A percentile compares a stretch with the other conserved stretches of the same genome.
Evolutionary conservation across 1,284 basidiomycete genomes (phyloP).

Genomic region (Cryptococcus sp.): DNA sequence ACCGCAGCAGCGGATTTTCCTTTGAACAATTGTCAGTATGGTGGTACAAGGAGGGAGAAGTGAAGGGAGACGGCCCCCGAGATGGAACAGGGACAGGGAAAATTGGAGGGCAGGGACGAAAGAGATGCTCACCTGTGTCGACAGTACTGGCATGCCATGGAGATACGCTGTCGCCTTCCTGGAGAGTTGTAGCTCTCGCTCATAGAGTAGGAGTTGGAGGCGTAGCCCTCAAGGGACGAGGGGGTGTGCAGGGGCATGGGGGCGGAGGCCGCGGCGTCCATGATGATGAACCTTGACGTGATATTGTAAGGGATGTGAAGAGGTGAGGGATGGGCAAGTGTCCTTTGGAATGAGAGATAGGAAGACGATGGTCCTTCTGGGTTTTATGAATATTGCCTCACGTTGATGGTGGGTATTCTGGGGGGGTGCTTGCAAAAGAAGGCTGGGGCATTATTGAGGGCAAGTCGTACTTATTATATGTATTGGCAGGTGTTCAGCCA

Average conservation of each 20-base stretch:
- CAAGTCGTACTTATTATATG: no score
- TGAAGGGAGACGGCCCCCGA: background rate
- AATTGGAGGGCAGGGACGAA: no score
- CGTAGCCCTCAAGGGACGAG: conserved; percentile 10
- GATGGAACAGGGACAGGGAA: background rate
- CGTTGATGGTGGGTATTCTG: no score
- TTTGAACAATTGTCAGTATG: conserved; percentile 11
- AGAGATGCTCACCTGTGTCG: conserved; percentile 38
- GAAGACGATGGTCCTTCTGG: no score
- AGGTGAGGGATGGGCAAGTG: no score
- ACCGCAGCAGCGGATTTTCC: conserved; percentile 51
- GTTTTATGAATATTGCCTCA: no score
- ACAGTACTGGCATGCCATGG: conserved; percentile 49
- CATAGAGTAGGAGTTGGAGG: conserved; percentile 7
- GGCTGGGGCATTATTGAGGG: no score
- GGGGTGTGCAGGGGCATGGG: conserved; percentile 5
- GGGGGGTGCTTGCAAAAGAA: no score
- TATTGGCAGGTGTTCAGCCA: no score
- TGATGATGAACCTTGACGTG: background rate
- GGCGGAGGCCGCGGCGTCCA: conserved; percentile 11
- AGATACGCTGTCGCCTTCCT: conserved; percentile 38
- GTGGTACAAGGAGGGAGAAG: background rate
- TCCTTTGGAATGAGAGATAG: no score
- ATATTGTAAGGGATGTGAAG: no score
- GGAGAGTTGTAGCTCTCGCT: conserved; percentile 28